Percentiles rank a stretch among this genome's conserved stretches.
phyloP scores from a whole-genome alignment of 192 early-diverging fungal genomes.

The Hyaloraphidium curvatum region DNA sequence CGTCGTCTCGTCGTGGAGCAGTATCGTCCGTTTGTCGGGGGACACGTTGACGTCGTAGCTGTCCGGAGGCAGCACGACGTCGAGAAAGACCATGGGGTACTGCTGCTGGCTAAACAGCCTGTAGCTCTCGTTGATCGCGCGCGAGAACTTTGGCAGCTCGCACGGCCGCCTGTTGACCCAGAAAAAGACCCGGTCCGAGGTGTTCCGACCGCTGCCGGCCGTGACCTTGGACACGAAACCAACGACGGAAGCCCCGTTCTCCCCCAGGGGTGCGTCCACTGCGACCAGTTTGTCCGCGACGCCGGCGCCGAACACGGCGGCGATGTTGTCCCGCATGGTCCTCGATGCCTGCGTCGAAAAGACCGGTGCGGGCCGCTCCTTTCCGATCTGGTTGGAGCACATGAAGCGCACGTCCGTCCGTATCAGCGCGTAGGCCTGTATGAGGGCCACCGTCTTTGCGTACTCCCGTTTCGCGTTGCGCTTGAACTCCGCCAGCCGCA shows the following conservation, averaged over 20 bases:
- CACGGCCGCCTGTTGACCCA: conserved; percentile 85
- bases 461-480: conserved; percentile 66
- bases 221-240: conserved; percentile 43
- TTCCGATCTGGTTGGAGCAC: too few species aligned
- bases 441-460: conserved; percentile 43
- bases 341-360: conserved; percentile 41
- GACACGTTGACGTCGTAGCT: conserved; percentile 81
- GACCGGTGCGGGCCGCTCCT: conserved; percentile 6
- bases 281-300: conserved; percentile 14
- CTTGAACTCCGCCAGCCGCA: conserved; percentile 67
- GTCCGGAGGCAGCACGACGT: conserved; percentile 10
- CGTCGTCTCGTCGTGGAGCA: conserved; percentile 56
- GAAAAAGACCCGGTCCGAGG: conserved; percentile 63
- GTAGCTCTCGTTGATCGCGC: conserved; percentile 50
- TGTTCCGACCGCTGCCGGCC: conserved; percentile 47
- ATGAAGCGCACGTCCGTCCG: conserved; percentile 39
- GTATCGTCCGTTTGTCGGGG: conserved; percentile 82
- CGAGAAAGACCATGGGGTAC: not conserved
- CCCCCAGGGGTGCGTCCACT: conserved; percentile 24
- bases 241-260: conserved; percentile 8
- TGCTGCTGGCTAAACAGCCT: not conserved
- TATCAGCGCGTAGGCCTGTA: conserved; percentile 75
- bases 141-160: conserved; percentile 54
- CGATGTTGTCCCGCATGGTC: conserved; percentile 41
- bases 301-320: conserved; percentile 57